These are phyloP conservation scores for Talaromyces sp. DNA, from an alignment of 2,329 filamentous ascomycete species.

Conservation along the genomic window DNA sequence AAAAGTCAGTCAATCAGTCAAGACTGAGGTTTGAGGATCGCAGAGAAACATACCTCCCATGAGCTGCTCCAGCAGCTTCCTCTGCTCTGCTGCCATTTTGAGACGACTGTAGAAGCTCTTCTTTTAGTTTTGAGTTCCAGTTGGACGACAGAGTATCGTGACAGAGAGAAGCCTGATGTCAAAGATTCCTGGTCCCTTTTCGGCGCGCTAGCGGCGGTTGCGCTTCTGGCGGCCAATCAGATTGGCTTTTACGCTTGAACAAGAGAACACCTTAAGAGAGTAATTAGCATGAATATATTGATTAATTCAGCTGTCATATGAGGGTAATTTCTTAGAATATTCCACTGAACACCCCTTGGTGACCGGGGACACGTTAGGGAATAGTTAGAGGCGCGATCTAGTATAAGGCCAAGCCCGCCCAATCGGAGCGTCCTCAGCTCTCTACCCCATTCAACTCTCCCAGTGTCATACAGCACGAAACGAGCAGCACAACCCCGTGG, in stretches of 20 bases:
- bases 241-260: not conserved
- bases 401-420: not conserved
- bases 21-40: not conserved
- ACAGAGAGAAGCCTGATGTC: not conserved
- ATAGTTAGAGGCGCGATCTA: not conserved
- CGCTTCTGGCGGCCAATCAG: conserved; percentile 16
- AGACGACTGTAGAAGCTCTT: not conserved
- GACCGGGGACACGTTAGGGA: not conserved
- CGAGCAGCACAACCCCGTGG: not conserved
- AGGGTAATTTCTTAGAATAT: not conserved
- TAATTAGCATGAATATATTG: not conserved
- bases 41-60: conserved; percentile 48
- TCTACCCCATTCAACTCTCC: not conserved
- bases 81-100: conserved; percentile 88
- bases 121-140: not conserved
- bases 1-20: conserved; percentile 18
- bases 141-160: not conserved
- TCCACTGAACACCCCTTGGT: not conserved
- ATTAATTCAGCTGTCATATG: not conserved
- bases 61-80: conserved; percentile 95
- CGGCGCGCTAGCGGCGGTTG: conserved; percentile 23
- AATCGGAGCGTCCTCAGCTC: not conserved
- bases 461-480: not conserved
- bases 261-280: not conserved
- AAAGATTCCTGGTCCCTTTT: conserved; percentile 7